Evolutionary conservation across 75 land plant species (phyloP).

Genomic region (Picea sitchensis): DNA sequence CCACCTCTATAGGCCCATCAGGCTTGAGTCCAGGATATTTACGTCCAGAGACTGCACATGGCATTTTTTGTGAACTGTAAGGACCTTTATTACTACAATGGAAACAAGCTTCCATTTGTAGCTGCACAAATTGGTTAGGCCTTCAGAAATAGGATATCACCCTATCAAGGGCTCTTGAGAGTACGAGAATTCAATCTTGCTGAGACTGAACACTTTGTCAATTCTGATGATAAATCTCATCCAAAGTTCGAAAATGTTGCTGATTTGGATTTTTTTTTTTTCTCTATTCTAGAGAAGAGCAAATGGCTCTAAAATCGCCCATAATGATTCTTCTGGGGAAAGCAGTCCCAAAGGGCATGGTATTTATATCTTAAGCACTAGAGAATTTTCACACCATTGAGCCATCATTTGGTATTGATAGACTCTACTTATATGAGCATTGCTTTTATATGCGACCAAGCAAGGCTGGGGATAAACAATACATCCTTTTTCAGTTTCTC

Average conservation of each 20-base stretch:
- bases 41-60: conserved; percentile 99
- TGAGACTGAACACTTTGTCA: conserved; percentile 97
- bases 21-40: conserved; percentile 78
- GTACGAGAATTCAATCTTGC: conserved; percentile 95
- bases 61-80: conserved; percentile 97
- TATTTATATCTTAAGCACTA: no score
- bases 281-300: conserved; percentile 86
- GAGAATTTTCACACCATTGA: no score
- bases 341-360: conserved; percentile 89
- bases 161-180: conserved; percentile 89
- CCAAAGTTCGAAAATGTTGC: conserved; percentile 84
- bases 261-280: conserved; percentile 65
- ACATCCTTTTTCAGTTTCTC: no score
- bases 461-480: no score
- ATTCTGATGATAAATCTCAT: conserved; percentile 92
- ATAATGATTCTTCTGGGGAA: conserved; percentile 56
- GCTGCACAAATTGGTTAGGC: conserved; percentile 99
- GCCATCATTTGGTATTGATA: no score
- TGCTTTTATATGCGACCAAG: no score
- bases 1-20: conserved; percentile 92
- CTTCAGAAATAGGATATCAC: conserved; percentile 96
- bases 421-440: no score
- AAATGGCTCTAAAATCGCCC: conserved; percentile 56
- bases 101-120: conserved; percentile 92
- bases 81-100: conserved; percentile 81